Conservation (phyloP, 23 red algal genomes). For the Gracilaria gracilis region DNA sequence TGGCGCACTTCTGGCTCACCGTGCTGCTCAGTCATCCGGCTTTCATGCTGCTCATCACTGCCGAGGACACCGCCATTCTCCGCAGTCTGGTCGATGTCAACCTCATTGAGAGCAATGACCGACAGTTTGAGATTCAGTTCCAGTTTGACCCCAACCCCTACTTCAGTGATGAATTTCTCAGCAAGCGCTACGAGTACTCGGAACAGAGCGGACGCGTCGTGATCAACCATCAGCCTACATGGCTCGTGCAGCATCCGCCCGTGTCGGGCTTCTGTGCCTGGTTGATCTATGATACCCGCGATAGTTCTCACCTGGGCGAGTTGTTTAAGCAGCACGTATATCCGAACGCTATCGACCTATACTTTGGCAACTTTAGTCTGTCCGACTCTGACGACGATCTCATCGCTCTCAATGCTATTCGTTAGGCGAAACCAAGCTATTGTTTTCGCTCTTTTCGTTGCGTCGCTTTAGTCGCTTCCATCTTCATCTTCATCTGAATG, state of each 20-base stretch:
- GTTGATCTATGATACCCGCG: slow-evolving; percentile 22
- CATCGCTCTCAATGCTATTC: neutral
- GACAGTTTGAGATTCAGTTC: slow-evolving; percentile 41
- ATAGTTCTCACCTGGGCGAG: slow-evolving; percentile 49
- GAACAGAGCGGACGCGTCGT: slow-evolving; percentile 47
- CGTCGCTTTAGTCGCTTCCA: neutral
- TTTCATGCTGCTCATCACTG: slow-evolving; percentile 40
- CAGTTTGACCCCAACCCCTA: slow-evolving; percentile 9
- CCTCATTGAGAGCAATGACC: neutral
- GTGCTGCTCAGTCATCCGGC: slow-evolving; percentile 58
- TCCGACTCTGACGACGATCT: neutral
- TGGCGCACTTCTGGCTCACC: slow-evolving; percentile 59
- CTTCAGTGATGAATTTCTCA: neutral
- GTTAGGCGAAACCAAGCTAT: neutral
- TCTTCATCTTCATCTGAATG: slow-evolving; percentile 8
- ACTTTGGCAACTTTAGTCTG: slow-evolving; percentile 40
- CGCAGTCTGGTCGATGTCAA: slow-evolving; percentile 23
- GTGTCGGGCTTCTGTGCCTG: slow-evolving; percentile 37
- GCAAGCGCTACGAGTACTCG: slow-evolving; percentile 41
- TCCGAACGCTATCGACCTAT: slow-evolving; percentile 41
- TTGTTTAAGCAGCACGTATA: slow-evolving; percentile 31
- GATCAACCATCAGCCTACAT: neutral
- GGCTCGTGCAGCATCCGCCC: neutral
- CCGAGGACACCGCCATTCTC: slow-evolving; percentile 23
- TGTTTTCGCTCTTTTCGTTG: too few species aligned